Percentiles rank a stretch among this genome's conserved stretches.
Evolutionary conservation across 176 grass and related monocot species (phyloP).

Genomic region (Zoysia japonica): DNA sequence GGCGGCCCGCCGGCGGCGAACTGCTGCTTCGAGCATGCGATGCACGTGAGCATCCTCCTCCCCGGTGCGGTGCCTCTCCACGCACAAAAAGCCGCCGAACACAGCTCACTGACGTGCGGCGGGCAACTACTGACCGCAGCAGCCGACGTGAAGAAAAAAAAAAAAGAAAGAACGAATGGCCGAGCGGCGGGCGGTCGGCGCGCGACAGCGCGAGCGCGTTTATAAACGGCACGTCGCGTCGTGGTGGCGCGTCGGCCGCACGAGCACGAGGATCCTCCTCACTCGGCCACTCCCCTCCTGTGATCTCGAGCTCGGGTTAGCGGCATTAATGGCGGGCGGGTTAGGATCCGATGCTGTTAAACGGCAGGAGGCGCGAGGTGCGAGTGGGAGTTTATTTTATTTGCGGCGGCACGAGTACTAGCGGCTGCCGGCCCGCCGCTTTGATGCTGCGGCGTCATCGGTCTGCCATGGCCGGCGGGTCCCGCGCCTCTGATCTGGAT

Average conservation of each 20-base stretch:
- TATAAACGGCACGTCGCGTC: slow-evolving; percentile 22
- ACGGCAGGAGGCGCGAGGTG: slow-evolving; percentile 31
- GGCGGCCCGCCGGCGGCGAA: slow-evolving; percentile 43
- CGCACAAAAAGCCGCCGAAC: not conserved
- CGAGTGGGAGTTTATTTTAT: slow-evolving; percentile 48
- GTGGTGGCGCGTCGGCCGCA: not conserved
- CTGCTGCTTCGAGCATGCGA: slow-evolving; percentile 90
- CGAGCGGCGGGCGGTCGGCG: not conserved
- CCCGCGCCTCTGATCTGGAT: not conserved
- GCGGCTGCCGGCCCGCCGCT: not conserved
- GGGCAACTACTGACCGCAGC: not conserved
- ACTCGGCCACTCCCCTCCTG: not conserved
- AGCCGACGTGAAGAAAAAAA: not conserved
- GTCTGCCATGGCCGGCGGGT: not conserved
- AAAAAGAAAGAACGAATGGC: not conserved
- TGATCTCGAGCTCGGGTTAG: slow-evolving; percentile 48
- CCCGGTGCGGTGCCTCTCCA: no score
- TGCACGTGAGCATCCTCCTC: slow-evolving; percentile 83
- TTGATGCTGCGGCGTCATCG: slow-evolving; percentile 1
- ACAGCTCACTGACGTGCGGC: slow-evolving; percentile 9
- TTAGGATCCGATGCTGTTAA: slow-evolving; percentile 32
- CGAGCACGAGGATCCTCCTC: not conserved
- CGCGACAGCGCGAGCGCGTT: no score
- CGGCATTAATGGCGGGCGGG: slow-evolving; percentile 44
- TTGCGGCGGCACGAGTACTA: not conserved